Evolutionary conservation across 139 green algal species (phyloP), one percentile per base, ranked within the genome.

Genomic region (Trebouxia sp.): DNA sequence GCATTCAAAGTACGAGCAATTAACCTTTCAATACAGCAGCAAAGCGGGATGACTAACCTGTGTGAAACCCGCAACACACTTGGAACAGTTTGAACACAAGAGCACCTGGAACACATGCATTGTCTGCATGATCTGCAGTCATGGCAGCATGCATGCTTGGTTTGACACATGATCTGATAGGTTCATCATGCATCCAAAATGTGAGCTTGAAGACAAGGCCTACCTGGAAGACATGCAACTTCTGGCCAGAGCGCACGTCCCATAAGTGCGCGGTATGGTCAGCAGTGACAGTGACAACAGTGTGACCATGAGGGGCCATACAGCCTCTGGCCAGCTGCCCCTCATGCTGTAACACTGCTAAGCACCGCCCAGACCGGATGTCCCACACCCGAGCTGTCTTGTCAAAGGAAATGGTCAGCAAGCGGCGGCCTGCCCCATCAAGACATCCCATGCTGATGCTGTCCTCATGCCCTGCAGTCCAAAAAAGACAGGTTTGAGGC

Each of bases 341-440:
- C 10, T 30, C 42, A 20, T 79, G 79, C 67, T 67, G 48, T 32
- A 91, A 47, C 17, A 89, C 78, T 30, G 77, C 81, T 5, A 82
- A 50, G 74, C 86, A 91, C 15, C 32, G 38, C 5, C 87, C 87
- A 3, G 48, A 79, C 5, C 9, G 5, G 15, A 84, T 38, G 51
- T 90, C 85, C 93, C 93, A 97, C 43, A 95, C 86, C 0, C 92
- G 85, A 0, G 85, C 87, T 0, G 92, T 94, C 37, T 72, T 65
- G 84, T 97, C 93, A 67, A 95, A 92, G 5, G 82, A 88, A 35
- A 83, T 65, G 7, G 92, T 97, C 1, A 96, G 65, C 24, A 87
- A 81, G 6, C 47, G 81, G 26, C 32, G 51, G 26, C 88, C 88
- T 48, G 87, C 83, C 1, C 28, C 24, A 20, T 77, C 86, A 10